phyloP scores from a whole-genome alignment of 352 stramenopile genomes.

The Phytophthora melonis region DNA sequence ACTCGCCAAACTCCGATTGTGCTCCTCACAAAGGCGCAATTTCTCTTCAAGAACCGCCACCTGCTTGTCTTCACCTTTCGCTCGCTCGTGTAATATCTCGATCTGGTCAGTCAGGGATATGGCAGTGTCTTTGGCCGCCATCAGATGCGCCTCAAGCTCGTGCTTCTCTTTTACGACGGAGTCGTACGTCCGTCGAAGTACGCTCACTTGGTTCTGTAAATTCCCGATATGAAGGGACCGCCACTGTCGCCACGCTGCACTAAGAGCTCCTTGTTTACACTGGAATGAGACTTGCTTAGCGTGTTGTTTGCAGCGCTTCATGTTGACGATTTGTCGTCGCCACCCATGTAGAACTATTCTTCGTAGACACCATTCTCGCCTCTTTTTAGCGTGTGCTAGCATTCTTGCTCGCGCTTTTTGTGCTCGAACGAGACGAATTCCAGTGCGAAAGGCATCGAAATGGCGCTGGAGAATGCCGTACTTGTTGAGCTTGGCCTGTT shows the following conservation, averaged over 20 bases:
- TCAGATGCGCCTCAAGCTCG: constrained; percentile 54
- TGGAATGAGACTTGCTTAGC: constrained; percentile 30
- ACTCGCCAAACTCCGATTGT: constrained; percentile 24
- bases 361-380: constrained; percentile 29
- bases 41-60: constrained; percentile 47
- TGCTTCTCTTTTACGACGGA: constrained; percentile 46
- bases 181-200: constrained; percentile 26
- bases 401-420: constrained; percentile 41
- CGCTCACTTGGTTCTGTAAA: constrained; percentile 26
- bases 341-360: constrained; percentile 18
- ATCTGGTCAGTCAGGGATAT: constrained; percentile 56
- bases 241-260: constrained; percentile 58
- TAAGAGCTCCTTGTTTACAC: constrained; percentile 20
- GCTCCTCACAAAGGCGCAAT: constrained; percentile 43
- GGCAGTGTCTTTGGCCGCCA: constrained; percentile 46
- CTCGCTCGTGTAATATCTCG: constrained; percentile 34
- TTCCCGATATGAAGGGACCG: constrained; percentile 28
- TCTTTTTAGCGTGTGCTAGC: constrained; percentile 37
- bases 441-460: constrained; percentile 59
- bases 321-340: constrained; percentile 22
- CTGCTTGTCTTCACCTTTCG: constrained; percentile 39
- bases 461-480: constrained; percentile 49
- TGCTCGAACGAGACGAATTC: constrained; percentile 34
- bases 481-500: constrained; percentile 59
- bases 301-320: constrained; percentile 34